Evolutionary conservation across 148 eudicot species (phyloP).

Genomic region (Amaranthus hypochondriacus): DNA sequence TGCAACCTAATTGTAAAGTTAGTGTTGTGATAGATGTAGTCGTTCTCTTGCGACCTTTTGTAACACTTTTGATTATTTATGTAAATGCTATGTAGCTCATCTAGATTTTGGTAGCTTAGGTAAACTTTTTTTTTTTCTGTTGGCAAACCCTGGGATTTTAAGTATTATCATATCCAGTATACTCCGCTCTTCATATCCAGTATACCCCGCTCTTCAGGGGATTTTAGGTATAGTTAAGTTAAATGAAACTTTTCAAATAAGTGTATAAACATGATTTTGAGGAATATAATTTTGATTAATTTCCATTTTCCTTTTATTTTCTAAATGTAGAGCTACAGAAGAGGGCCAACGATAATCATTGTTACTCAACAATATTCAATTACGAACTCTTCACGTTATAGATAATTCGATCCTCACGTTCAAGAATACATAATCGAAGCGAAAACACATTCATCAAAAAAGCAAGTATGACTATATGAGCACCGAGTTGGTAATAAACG

Average conservation of each 20-base stretch:
- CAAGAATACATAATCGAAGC: not conserved
- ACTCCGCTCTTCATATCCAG: no score
- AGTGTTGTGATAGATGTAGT: constrained; percentile 16
- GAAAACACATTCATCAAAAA: constrained; percentile 13
- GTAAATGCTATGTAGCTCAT: constrained; percentile 22
- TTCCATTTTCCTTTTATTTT: not conserved
- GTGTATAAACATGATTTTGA: constrained; percentile 13
- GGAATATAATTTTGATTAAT: not conserved
- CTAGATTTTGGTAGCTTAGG: not conserved
- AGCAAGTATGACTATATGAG: constrained; percentile 11
- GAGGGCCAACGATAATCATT: not conserved
- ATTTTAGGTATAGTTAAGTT: no score
- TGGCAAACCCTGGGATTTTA: no score
- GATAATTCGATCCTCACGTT: not conserved
- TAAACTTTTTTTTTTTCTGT: not conserved
- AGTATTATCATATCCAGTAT: no score
- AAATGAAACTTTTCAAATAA: not conserved
- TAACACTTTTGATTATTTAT: constrained; percentile 2
- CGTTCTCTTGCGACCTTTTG: not conserved
- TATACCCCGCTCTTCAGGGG: no score
- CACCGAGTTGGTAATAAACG: not conserved
- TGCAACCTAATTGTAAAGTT: constrained; percentile 26
- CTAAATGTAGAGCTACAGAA: no score
- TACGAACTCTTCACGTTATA: not conserved
- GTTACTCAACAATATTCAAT: not conserved